These are phyloP conservation scores for Penicillium thymicola DNA, from an alignment of 2,329 filamentous ascomycete species.

Conservation along the genomic window DNA sequence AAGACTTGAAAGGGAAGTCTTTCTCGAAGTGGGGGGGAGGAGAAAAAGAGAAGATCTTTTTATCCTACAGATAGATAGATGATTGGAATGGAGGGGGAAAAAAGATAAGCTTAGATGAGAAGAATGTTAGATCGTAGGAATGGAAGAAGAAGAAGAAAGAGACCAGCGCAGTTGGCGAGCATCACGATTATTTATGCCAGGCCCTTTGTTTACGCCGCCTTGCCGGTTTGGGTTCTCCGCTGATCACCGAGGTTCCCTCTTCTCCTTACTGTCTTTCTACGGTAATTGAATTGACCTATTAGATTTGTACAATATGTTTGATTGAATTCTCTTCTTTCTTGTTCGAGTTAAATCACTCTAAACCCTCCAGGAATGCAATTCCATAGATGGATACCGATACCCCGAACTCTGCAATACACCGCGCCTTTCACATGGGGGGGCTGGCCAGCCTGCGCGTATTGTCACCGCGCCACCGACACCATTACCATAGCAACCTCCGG, in stretches of 20 bases:
- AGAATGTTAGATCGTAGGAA: conserved; percentile 22
- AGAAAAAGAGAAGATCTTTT: conserved; percentile 13
- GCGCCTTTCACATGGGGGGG: conserved; percentile 15
- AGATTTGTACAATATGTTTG: not conserved
- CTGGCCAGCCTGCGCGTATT: conserved; percentile 13
- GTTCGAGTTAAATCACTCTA: not conserved
- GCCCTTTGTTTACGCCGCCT: conserved; percentile 25
- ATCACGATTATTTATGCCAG: conserved; percentile 26
- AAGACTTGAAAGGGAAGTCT: conserved; percentile 43
- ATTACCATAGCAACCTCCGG: conserved; percentile 19
- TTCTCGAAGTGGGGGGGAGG: conserved; percentile 27
- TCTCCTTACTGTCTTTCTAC: not conserved
- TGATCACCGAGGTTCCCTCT: conserved; percentile 15
- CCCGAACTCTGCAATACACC: not conserved
- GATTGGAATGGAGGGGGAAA: conserved; percentile 20
- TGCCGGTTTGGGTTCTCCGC: conserved; percentile 18
- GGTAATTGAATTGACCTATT: not conserved
- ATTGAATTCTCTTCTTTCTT: not conserved
- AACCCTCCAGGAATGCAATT: not conserved
- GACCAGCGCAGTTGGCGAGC: conserved; percentile 10
- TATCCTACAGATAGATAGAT: conserved; percentile 9
- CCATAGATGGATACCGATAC: conserved; percentile 4
- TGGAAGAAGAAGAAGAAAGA: conserved; percentile 17
- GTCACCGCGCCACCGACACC: not conserved
- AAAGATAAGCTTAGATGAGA: conserved; percentile 14